Conservation (phyloP, 176 grass and related monocot genomes). For the Oryza coarctata region DNA sequence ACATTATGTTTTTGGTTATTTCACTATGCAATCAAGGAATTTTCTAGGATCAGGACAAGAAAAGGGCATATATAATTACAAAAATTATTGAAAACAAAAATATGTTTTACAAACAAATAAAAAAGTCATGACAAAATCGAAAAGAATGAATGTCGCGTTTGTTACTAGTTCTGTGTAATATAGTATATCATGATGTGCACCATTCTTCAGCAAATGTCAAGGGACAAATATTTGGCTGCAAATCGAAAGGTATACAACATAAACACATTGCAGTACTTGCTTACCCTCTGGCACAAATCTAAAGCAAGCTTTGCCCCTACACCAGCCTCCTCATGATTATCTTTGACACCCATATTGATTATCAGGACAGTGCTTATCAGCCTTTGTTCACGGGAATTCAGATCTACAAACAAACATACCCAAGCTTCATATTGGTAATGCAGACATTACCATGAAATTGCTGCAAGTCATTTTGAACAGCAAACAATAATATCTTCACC, state of each 20-base stretch:
- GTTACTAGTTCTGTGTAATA: background rate
- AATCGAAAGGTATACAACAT: background rate
- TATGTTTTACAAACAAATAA: too few relatives aligned
- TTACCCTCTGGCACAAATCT: conserved; percentile 67
- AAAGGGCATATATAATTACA: background rate
- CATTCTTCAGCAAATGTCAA: background rate
- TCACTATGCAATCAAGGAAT: background rate
- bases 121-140: background rate
- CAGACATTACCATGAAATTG: background rate
- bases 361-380: conserved; percentile 61
- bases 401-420: conserved; percentile 50
- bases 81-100: background rate
- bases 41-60: background rate
- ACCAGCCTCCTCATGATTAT: conserved; percentile 92
- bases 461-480: background rate
- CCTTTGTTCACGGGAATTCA: conserved; percentile 60
- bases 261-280: background rate
- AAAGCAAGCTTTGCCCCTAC: conserved; percentile 77
- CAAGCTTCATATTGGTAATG: background rate
- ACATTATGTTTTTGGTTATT: background rate
- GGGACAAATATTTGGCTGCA: background rate
- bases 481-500: too few relatives aligned
- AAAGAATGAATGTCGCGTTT: background rate
- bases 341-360: conserved; percentile 87
- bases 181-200: background rate